Conservation (phyloP, 768 basidiomycete species). For the Lepiota brunneoincarnata region DNA sequence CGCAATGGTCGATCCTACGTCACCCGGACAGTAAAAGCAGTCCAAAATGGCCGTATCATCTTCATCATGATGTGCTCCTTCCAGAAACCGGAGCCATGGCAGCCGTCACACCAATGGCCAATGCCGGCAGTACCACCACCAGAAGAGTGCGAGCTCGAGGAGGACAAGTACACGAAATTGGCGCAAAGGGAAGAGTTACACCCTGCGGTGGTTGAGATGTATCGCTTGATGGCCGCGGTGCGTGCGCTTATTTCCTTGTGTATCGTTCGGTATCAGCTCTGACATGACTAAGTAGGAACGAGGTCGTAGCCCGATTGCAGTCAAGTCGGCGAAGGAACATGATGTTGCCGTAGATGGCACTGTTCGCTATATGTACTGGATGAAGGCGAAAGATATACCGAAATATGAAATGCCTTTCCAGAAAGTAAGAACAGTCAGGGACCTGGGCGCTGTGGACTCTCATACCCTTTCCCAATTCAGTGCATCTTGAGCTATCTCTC, state of each 20-base stretch:
- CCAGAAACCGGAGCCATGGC: constrained; percentile 76
- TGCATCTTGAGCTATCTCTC: constrained; percentile 81
- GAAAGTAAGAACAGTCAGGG: constrained; percentile 44
- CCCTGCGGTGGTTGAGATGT: constrained; percentile 31
- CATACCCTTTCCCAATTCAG: constrained; percentile 28
- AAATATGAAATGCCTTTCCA: constrained; percentile 72
- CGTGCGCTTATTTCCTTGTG: constrained; percentile 1
- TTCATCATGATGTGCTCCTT: constrained; percentile 78
- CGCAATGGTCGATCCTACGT: constrained; percentile 75
- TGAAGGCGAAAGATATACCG: constrained; percentile 68
- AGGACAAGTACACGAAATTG: constrained; percentile 33
- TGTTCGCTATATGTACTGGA: constrained; percentile 69
- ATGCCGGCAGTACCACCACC: constrained; percentile 62
- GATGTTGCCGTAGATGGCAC: constrained; percentile 43
- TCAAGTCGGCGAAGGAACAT: constrained; percentile 51
- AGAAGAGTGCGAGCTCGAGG: constrained; percentile 63
- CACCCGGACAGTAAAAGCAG: constrained; percentile 62
- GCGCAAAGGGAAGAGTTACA: constrained; percentile 32
- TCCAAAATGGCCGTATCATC: constrained; percentile 46
- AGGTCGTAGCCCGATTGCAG: constrained; percentile 61
- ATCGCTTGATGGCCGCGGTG: constrained; percentile 27
- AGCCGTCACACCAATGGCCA: constrained; percentile 64
- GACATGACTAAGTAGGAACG: constrained; percentile 51
- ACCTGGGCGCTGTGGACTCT: constrained; percentile 2
- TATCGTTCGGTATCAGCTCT: not conserved